phyloP scores from a whole-genome alignment of 2,329 filamentous ascomycete species.

The Chaetomium olivaceum region DNA sequence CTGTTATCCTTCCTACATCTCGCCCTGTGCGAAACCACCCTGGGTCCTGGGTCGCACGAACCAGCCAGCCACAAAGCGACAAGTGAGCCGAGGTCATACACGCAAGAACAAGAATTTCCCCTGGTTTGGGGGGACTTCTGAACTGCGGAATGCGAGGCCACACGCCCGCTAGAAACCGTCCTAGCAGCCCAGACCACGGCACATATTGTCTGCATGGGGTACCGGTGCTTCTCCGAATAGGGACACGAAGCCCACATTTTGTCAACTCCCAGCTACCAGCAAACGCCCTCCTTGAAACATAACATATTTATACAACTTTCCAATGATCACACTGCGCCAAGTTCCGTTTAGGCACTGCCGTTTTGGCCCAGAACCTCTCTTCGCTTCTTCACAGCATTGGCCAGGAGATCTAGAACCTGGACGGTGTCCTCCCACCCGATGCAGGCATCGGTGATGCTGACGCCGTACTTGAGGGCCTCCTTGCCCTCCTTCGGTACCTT shows the following conservation, averaged over 20 bases:
- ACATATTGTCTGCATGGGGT: too few species aligned
- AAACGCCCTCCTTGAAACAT: slow-evolving; percentile 1
- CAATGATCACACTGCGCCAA: not conserved
- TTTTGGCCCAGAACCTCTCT: slow-evolving; percentile 49
- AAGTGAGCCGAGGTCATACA: too few species aligned
- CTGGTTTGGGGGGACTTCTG: too few species aligned
- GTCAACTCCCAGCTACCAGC: not conserved
- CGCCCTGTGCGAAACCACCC: too few species aligned
- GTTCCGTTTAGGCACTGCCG: slow-evolving; percentile 26
- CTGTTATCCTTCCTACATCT: too few species aligned
- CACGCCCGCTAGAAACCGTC: too few species aligned
- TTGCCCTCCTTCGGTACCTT: slow-evolving; percentile 89
- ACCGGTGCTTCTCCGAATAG: not conserved
- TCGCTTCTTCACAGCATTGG: slow-evolving; percentile 75
- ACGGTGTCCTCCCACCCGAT: slow-evolving; percentile 93
- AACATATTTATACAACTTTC: slow-evolving; percentile 9
- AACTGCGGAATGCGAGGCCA: too few species aligned
- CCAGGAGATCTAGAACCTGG: slow-evolving; percentile 72
- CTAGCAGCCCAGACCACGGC: too few species aligned
- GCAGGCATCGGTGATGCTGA: slow-evolving; percentile 96
- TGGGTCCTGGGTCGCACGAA: too few species aligned
- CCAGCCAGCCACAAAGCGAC: too few species aligned
- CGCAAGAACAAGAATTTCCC: too few species aligned
- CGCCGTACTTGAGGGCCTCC: slow-evolving; percentile 82
- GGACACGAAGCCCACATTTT: not conserved